phyloP scores from a whole-genome alignment of 176 grass and related monocot species.

The Leersia perrieri region DNA sequence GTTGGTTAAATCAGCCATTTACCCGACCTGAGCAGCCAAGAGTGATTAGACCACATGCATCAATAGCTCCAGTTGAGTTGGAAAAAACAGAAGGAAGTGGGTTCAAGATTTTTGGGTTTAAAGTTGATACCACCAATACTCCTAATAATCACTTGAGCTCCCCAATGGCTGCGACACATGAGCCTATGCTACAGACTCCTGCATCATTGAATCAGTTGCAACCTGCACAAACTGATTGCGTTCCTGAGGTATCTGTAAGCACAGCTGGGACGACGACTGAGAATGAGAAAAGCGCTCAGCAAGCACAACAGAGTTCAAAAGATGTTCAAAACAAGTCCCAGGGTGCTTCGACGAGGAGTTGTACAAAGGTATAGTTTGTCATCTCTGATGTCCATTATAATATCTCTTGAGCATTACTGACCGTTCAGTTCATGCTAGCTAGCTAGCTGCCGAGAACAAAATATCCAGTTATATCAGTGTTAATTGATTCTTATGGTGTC shows the following conservation, averaged over 20 bases:
- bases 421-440: neutral
- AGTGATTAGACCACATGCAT: slow-evolving; percentile 57
- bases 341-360: slow-evolving; percentile 65
- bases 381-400: neutral
- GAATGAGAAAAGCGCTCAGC: slow-evolving; percentile 54
- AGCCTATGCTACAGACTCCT: slow-evolving; percentile 39
- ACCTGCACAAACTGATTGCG: slow-evolving; percentile 47
- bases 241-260: slow-evolving; percentile 68
- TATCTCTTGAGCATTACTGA: neutral
- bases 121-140: slow-evolving; percentile 52
- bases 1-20: slow-evolving; percentile 56
- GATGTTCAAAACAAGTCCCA: slow-evolving; percentile 64
- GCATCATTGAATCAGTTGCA: slow-evolving; percentile 36
- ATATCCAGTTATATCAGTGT: neutral
- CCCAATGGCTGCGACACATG: slow-evolving; percentile 44
- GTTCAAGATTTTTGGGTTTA: slow-evolving; percentile 89
- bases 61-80: slow-evolving; percentile 56
- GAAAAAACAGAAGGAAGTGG: slow-evolving; percentile 62
- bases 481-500: neutral
- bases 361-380: slow-evolving; percentile 68
- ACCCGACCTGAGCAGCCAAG: slow-evolving; percentile 37
- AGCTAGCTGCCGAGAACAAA: neutral
- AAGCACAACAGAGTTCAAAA: slow-evolving; percentile 47
- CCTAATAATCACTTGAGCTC: slow-evolving; percentile 52
- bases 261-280: slow-evolving; percentile 45